Percentiles rank a stretch among this genome's conserved stretches.
Evolutionary conservation across 352 stramenopile genomes (phyloP).

Genomic region (Globisporangium lucens): DNA sequence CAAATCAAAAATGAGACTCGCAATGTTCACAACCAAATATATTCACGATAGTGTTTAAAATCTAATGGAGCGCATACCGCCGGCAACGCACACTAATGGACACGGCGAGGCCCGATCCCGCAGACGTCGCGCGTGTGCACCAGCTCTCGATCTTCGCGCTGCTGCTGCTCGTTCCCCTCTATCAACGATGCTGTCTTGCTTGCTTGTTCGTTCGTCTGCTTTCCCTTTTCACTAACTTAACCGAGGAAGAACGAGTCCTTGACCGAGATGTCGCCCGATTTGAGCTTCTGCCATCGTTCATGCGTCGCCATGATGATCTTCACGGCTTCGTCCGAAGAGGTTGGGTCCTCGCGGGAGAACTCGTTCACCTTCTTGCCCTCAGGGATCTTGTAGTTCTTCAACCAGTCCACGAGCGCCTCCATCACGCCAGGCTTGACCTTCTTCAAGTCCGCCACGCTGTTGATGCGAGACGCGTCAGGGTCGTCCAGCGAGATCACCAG

Average conservation of each 20-base stretch:
- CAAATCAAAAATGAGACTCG: background rate
- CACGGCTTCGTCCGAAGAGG: constrained; percentile 46
- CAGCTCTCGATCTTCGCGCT: background rate
- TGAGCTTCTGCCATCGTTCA: constrained; percentile 68
- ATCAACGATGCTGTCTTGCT: background rate
- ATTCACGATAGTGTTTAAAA: constrained; percentile 8
- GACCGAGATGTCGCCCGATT: constrained; percentile 49
- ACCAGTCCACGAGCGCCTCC: constrained; percentile 91
- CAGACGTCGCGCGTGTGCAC: constrained; percentile 10
- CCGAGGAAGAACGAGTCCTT: constrained; percentile 70
- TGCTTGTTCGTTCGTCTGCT: background rate
- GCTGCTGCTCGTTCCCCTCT: background rate
- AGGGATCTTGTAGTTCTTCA: constrained; percentile 98
- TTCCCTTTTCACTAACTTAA: constrained; percentile 10
- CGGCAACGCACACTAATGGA: background rate
- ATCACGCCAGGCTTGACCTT: constrained; percentile 89
- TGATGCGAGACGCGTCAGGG: constrained; percentile 81
- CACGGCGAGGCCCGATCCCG: background rate
- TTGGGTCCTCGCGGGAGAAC: constrained; percentile 81
- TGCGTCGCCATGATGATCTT: constrained; percentile 69
- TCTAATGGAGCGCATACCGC: background rate
- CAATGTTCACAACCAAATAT: constrained; percentile 5
- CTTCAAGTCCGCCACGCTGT: constrained; percentile 90
- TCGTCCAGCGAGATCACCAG: constrained; percentile 92
- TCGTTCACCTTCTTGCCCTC: constrained; percentile 95